Evolutionary conservation across 169 alveolate genomes (phyloP), one percentile per base, ranked within the genome.

Genomic region (Plasmodium ovale): DNA sequence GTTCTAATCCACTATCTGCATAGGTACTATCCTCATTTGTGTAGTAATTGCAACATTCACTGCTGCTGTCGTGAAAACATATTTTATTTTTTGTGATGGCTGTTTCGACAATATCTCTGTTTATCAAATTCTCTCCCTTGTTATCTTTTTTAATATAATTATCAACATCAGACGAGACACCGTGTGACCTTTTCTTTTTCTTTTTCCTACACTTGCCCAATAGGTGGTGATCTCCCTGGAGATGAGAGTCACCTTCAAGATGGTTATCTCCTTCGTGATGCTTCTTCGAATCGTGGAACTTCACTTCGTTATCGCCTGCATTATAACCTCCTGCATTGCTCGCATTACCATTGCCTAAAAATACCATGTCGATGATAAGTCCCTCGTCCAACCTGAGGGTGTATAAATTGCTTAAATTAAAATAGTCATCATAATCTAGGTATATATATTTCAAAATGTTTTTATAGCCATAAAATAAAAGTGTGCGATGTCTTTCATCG

Each of bases 341-440:
- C 9, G 3, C 7, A 65, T 16, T 0, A 44, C 49, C 84, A n/a
- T 47, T 69, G 14, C 25, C 49, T 39, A 79, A 27, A 51, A 79
- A 79, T 9, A 27, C 31, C n/a, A 79, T 65, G 31, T 79, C 89
- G 2, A 79, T 79, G 6, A 79, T 68, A 4, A 65, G 59, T 2
- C 89, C 58, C 16, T 79, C 89, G 49, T 79, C 89, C 56, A 79
- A 21, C n/a, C 89, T 64, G 62, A 79, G 29, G 0, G 89, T 79
- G 29, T 65, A 79, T 21, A 79, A 27, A 35, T 64, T 33, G 29
- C 49, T 64, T 21, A 79, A 58, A 65, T 79, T 62, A 19, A 79
- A 62, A 16, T 35, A 79, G 3, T 79, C 79, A 16, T 79, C 74
- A 65, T 79, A 79, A 35, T 79, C 89, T 79, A 79, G 31, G 56